Evolutionary conservation across 495 filamentous ascomycete species (phyloP), one percentile per base, ranked within the genome.

Genomic region (Lasiosphaeriaceae sp.): DNA sequence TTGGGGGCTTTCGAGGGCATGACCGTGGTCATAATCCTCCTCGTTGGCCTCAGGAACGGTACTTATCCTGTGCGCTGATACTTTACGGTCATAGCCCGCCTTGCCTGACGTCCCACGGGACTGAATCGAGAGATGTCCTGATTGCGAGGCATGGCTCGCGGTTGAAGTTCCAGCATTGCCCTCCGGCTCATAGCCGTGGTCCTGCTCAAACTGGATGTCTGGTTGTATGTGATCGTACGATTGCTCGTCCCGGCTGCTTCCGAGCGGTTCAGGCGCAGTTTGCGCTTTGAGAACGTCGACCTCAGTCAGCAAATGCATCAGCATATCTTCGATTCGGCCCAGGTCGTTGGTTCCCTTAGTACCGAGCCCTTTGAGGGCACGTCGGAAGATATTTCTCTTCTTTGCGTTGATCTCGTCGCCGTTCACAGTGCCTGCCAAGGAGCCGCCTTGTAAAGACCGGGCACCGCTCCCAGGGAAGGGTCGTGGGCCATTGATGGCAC

Each of bases 281-380:
- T 82, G 81, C 31, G 83, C 80, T 61, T 96, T 96, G 48, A 99
- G 76, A 34, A 85, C 87, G 64, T 96, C 91, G 21, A 99, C 91
- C 66, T 99, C 92, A 50, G 81, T 88, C 29, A 97, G 83, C 31
- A 99, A 78, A 66, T 94, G 90, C 57, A 90, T 88, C 43, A 99
- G 80, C 92, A 99, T 96, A 24, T 88, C 90, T 74, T 99, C 95
- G 62, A 99, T 96, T 70, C 89, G 90, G 54, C 84, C 77, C 19
- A 99, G 79, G 63, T 99, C 94, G 63, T 89, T 95, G 14, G 86
- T 81, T 44, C 90, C 92, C 71, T 90, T 93, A 61, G 88, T 80
- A 60, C 89, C 88, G 39, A 99, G 75, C 3, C 93, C 92, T 66
- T 92, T 90, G 22, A 99, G 76, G 12, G 95, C 95, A 57, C 94